Conservation (phyloP, 805 yeast species). For the Cyberlindnera samutprakarnensis region DNA sequence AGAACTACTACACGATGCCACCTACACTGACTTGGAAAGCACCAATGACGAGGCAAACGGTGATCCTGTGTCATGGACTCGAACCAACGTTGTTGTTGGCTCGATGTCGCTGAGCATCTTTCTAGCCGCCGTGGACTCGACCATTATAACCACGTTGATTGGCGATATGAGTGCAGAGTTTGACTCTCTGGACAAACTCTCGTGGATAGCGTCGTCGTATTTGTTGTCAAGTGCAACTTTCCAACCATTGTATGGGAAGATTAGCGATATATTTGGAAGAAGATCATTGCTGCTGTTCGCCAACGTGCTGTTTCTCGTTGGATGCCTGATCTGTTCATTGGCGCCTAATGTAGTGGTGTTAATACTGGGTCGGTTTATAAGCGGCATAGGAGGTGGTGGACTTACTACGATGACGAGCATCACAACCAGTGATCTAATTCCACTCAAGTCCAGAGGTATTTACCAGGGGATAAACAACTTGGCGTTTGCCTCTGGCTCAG, state of each 20-base stretch:
- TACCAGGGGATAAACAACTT: slow-evolving; percentile 80
- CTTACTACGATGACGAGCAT: slow-evolving; percentile 67
- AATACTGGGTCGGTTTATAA: slow-evolving; percentile 52
- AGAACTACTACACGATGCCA: slow-evolving; percentile 19
- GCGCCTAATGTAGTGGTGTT: slow-evolving; percentile 40
- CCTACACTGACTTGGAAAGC: slow-evolving; percentile 7
- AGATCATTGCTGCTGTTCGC: slow-evolving; percentile 45
- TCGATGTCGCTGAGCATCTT: slow-evolving; percentile 43
- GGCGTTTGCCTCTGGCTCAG: slow-evolving; percentile 70
- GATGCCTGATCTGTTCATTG: slow-evolving; percentile 47
- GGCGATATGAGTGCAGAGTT: slow-evolving; percentile 65
- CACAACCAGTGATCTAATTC: slow-evolving; percentile 69
- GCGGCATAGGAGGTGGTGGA: slow-evolving; percentile 93
- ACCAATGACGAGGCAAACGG: slow-evolving; percentile 3
- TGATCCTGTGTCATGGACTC: slow-evolving; percentile 9
- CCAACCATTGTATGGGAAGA: slow-evolving; percentile 66
- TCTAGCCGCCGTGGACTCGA: slow-evolving; percentile 59
- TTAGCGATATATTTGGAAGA: slow-evolving; percentile 69
- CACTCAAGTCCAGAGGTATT: slow-evolving; percentile 68
- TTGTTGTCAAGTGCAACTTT: slow-evolving; percentile 62
- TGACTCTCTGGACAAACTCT: slow-evolving; percentile 50
- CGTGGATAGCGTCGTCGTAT: slow-evolving; percentile 73
- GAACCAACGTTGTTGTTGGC: slow-evolving; percentile 27
- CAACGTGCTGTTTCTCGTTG: slow-evolving; percentile 47
- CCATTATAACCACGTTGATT: slow-evolving; percentile 59